Conservation (phyloP, 2,329 filamentous ascomycete species). For the Sporothrix globosa region DNA sequence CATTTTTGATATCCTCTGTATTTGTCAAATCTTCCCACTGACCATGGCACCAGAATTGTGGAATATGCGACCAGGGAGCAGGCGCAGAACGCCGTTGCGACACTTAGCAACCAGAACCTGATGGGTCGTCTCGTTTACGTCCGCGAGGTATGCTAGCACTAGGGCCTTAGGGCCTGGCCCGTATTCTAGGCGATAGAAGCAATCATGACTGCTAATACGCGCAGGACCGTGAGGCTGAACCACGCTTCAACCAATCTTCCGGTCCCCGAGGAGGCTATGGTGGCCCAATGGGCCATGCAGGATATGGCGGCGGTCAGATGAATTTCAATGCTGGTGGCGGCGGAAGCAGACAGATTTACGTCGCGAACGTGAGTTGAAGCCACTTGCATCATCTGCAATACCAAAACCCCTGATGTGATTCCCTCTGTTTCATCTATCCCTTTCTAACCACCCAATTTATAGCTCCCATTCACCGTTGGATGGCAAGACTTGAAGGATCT, state of each 20-base stretch:
- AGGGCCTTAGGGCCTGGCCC: too few species aligned
- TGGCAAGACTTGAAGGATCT: conserved; percentile 99
- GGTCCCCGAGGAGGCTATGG: conserved; percentile 63
- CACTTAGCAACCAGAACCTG: conserved; percentile 97
- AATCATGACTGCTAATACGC: background rate
- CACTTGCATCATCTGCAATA: background rate
- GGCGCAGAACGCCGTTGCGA: conserved; percentile 95
- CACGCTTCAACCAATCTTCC: conserved; percentile 81
- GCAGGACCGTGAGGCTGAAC: conserved; percentile 96
- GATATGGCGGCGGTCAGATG: conserved; percentile 46
- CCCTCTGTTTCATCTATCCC: background rate
- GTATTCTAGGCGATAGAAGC: background rate
- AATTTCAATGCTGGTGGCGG: conserved; percentile 60
- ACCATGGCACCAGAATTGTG: conserved; percentile 75
- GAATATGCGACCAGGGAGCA: conserved; percentile 99
- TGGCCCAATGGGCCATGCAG: conserved; percentile 42
- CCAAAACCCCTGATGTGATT: background rate
- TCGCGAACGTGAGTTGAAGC: conserved; percentile 86
- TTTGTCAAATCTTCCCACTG: conserved; percentile 27
- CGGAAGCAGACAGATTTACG: conserved; percentile 87
- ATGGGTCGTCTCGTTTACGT: conserved; percentile 99
- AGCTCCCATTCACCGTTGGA: conserved; percentile 96
- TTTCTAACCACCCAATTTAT: background rate
- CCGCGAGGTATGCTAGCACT: conserved; percentile 71
- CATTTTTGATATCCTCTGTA: background rate